phyloP scores from a whole-genome alignment of 371 early-diverging fungal genomes.

The Gilbertella persicaria region DNA sequence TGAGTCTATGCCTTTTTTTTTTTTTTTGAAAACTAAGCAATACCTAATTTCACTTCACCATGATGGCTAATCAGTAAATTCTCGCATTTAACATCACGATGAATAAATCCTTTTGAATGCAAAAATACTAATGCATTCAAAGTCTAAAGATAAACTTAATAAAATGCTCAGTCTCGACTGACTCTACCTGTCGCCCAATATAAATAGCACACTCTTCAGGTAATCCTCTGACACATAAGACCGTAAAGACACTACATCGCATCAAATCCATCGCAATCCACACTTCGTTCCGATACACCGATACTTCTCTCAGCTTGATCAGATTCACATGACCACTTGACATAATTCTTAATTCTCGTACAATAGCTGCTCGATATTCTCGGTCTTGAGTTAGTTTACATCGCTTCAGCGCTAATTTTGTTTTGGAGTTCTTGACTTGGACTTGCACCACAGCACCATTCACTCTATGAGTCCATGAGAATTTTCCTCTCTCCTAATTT shows the following conservation, averaged over 20 bases:
- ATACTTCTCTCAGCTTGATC: conserved; percentile 41
- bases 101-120: conserved; percentile 47
- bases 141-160: conserved; percentile 12
- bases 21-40: too few relatives aligned
- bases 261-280: conserved; percentile 58
- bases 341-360: conserved; percentile 52
- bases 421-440: conserved; percentile 5
- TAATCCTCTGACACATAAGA: conserved; percentile 37
- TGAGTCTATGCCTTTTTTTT: not conserved
- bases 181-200: conserved; percentile 37
- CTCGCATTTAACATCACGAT: conserved; percentile 56
- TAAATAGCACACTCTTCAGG: conserved; percentile 49
- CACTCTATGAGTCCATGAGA: conserved; percentile 10
- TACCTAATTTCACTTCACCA: conserved; percentile 50
- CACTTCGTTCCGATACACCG: conserved; percentile 39
- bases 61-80: conserved; percentile 43
- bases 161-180: not conserved
- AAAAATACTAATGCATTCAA: conserved; percentile 44
- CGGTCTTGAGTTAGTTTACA: conserved; percentile 44
- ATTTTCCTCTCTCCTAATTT: not conserved
- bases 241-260: conserved; percentile 50
- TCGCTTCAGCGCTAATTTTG: conserved; percentile 40
- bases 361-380: conserved; percentile 46
- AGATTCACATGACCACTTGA: conserved; percentile 44
- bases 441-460: conserved; percentile 35